A percentile compares a stretch with the other conserved stretches of the same genome.
phyloP scores from a whole-genome alignment of 1,139 yeast species.

The Hyphopichia burtonii region DNA sequence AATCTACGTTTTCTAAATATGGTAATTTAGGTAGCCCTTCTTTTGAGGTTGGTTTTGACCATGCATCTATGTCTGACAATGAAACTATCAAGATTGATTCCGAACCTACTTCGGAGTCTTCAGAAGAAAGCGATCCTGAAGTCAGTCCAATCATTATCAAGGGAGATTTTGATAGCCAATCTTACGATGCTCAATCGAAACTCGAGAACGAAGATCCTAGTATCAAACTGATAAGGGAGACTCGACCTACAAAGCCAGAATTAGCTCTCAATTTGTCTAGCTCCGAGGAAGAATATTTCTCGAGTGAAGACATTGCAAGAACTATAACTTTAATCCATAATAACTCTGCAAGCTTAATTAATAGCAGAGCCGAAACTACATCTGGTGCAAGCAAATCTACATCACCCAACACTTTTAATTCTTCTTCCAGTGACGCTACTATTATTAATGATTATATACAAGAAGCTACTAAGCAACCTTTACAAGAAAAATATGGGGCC shows the following conservation, averaged over 20 bases:
- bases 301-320: constrained; percentile 25
- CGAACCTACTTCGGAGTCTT: neutral
- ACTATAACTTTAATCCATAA: constrained; percentile 3
- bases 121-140: neutral
- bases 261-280: constrained; percentile 11
- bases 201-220: neutral
- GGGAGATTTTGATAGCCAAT: neutral
- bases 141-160: neutral
- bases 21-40: constrained; percentile 2
- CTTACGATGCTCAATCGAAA: neutral
- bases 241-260: neutral
- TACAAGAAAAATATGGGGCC: constrained; percentile 3
- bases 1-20: constrained; percentile 12
- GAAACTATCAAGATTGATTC: neutral
- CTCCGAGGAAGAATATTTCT: constrained; percentile 34
- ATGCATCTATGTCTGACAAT: neutral
- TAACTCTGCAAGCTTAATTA: neutral
- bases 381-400: constrained; percentile 2
- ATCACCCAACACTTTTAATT: constrained; percentile 11
- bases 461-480: constrained; percentile 3
- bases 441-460: constrained; percentile 20
- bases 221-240: neutral
- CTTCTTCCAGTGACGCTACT: constrained; percentile 36
- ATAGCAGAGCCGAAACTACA: neutral
- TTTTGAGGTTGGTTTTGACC: constrained; percentile 1